Base-by-base conservation (phyloP, 2,329 filamentous ascomycete species). In the Ophiostoma australiae region DNA sequence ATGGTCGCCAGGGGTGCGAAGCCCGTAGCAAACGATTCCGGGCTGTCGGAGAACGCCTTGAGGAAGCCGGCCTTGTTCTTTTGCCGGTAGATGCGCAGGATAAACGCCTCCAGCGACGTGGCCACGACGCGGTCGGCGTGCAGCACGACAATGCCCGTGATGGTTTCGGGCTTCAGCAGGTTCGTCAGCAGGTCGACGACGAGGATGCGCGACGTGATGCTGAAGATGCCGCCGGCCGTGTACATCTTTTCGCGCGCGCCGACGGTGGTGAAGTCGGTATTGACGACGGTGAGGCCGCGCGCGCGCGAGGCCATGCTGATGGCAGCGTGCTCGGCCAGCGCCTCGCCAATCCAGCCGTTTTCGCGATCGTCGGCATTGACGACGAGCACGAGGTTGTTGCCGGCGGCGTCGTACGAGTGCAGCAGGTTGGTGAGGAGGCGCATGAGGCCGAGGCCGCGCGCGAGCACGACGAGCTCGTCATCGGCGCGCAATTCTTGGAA, bases 271-370 rank as follows among this genome's bases (percentile, higher is more conserved):
- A 90, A 88, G 79, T 99, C 95, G 7, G 95, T 98, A 80, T 98
- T 98, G 78, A 99, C 93, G 35, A 97, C 86, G 61, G 90, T 94
- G 75, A 99, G 83, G 1, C 95, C 95, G 73, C 94, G 88, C 68
- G 93, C 93, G 41, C 66, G 66, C n/a, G 66, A 2, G 1, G 66
- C 66, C 66, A 89, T 90, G 82, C 93, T 97, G 78, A 97, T 89
- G 73, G 93, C 93, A 78, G 94, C 94, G 82, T 98, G 94, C 81
- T 99, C 95, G 33, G 95, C 95, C 78, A 99, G 83, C 39, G 93
- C 92, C 82, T 98, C 95, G 75, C 95, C 95, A 72, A 99, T 93
- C 94, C 94, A 98, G 71, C 90, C 90, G 87, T 97, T 97, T 78
- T 99, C 95, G 72, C 92, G 89, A 44, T 97, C 93, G 72, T 95